Conservation (phyloP, 2,329 filamentous ascomycete species). For the Alternaria longipes region DNA sequence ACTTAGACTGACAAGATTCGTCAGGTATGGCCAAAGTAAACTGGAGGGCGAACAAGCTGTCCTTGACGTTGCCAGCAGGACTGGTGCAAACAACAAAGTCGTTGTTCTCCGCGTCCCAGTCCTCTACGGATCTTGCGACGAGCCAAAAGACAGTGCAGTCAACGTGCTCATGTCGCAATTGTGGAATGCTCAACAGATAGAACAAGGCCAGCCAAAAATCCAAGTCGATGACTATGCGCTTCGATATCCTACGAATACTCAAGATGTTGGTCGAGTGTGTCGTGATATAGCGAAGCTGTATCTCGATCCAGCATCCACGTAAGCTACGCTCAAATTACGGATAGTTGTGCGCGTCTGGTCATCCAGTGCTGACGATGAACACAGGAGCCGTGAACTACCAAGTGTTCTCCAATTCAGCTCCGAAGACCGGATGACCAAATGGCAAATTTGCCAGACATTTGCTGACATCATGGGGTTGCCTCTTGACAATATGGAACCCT, state of each 20-base stretch:
- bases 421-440: constrained; percentile 88
- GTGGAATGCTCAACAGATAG: constrained; percentile 73
- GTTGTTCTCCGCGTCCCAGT: constrained; percentile 83
- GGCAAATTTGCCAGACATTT: constrained; percentile 82
- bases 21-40: constrained; percentile 74
- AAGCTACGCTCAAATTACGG: neutral
- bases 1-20: constrained; percentile 2
- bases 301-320: constrained; percentile 43
- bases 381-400: constrained; percentile 64
- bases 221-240: constrained; percentile 88
- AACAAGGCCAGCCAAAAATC: constrained; percentile 58
- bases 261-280: constrained; percentile 83
- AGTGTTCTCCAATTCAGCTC: constrained; percentile 83
- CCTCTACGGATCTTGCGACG: constrained; percentile 77
- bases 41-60: constrained; percentile 76
- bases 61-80: constrained; percentile 63
- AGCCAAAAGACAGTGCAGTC: constrained; percentile 79
- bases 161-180: constrained; percentile 82
- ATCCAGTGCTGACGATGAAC: neutral
- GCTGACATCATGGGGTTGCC: constrained; percentile 81
- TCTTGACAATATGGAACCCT: constrained; percentile 69
- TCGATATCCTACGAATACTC: constrained; percentile 87
- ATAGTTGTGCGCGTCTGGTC: neutral
- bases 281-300: constrained; percentile 78
- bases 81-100: constrained; percentile 31